phyloP scores from a whole-genome alignment of 2,329 filamentous ascomycete species.

The Pseudogymnoascus pannorum region DNA sequence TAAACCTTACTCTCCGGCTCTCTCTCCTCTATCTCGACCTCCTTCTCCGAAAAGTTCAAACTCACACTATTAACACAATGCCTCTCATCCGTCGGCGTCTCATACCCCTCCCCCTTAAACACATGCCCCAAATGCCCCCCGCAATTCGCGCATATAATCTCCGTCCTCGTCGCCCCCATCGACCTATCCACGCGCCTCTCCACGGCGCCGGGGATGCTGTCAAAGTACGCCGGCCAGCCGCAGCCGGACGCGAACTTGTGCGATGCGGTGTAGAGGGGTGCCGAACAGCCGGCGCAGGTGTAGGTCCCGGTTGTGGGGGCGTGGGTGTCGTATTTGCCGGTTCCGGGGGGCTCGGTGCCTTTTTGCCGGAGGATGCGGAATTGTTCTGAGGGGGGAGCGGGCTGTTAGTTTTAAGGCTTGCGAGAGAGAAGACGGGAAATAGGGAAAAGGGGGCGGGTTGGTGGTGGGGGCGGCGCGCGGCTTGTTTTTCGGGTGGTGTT shows the following conservation, averaged over 20 bases:
- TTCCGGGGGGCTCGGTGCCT: slow-evolving; percentile 76
- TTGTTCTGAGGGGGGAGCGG: slow-evolving; percentile 58
- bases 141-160: slow-evolving; percentile 93
- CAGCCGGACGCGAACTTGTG: slow-evolving; percentile 97
- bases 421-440: background rate
- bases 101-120: slow-evolving; percentile 80
- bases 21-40: slow-evolving; percentile 39
- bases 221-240: slow-evolving; percentile 97
- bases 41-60: slow-evolving; percentile 66
- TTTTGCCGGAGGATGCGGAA: slow-evolving; percentile 89
- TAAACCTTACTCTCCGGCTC: slow-evolving; percentile 33
- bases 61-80: slow-evolving; percentile 95
- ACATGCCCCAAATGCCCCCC: slow-evolving; percentile 88
- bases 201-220: slow-evolving; percentile 86
- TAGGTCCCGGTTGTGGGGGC: slow-evolving; percentile 70
- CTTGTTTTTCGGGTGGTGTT: slow-evolving; percentile 16
- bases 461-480: background rate
- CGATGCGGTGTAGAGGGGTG: slow-evolving; percentile 83
- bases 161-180: slow-evolving; percentile 77
- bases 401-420: background rate
- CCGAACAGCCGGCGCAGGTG: slow-evolving; percentile 75
- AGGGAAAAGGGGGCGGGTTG: background rate
- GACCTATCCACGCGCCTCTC: slow-evolving; percentile 69
- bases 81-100: slow-evolving; percentile 85
- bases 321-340: slow-evolving; percentile 84